Conservation (phyloP, 1,284 basidiomycete species). For the Pseudozyma thailandica region DNA sequence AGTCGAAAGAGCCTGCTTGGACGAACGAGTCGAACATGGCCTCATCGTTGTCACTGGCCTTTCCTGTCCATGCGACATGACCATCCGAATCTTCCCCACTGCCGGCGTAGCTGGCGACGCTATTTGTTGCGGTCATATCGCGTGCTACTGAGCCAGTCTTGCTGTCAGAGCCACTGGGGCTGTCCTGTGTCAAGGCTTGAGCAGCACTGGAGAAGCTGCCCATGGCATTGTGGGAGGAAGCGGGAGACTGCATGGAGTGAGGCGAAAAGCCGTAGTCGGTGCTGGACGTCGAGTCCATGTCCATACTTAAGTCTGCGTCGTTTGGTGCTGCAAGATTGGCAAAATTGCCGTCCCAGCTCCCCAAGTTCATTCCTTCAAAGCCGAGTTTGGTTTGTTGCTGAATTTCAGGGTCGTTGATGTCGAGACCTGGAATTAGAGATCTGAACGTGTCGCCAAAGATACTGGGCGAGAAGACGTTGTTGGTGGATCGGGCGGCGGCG, state of each 20-base stretch:
- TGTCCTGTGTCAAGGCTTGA: conserved; percentile 33
- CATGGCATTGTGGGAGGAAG: conserved; percentile 39
- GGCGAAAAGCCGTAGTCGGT: conserved; percentile 50
- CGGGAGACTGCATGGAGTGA: conserved; percentile 41
- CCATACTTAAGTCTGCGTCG: conserved; percentile 46
- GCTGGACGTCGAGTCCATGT: conserved; percentile 46
- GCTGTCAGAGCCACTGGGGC: conserved; percentile 41
- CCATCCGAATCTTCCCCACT: conserved; percentile 49
- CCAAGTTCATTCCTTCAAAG: conserved; percentile 40
- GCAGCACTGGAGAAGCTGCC: conserved; percentile 29
- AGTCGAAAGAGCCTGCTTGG: conserved; percentile 55
- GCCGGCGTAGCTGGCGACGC: conserved; percentile 31
- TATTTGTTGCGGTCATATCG: conserved; percentile 13
- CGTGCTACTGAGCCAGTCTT: conserved; percentile 34
- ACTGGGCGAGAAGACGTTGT: conserved; percentile 30
- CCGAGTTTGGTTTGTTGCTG: conserved; percentile 11
- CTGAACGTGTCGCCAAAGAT: conserved; percentile 34
- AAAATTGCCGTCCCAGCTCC: conserved; percentile 37
- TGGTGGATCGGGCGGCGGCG: conserved; percentile 8
- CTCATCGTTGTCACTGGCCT: conserved; percentile 51
- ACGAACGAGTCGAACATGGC: conserved; percentile 64
- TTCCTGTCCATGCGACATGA: conserved; percentile 30
- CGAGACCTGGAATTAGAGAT: conserved; percentile 16
- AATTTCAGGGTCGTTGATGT: conserved; percentile 12
- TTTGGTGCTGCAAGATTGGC: conserved; percentile 17